These are phyloP conservation scores for Erythrophleum ivorense DNA, from an alignment of 331 rosid genomes.

Conservation along the genomic window DNA sequence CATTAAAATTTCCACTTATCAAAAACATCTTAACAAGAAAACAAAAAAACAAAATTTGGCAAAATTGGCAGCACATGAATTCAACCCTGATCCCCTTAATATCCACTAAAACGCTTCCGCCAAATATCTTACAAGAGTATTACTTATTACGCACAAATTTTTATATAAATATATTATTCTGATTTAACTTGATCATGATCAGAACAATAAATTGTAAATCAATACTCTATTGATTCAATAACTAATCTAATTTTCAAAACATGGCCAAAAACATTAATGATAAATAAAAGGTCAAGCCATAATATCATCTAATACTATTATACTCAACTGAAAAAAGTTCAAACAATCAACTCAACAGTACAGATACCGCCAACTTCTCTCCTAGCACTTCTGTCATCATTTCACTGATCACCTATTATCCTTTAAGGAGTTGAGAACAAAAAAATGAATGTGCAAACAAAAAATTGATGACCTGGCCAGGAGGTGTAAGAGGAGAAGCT, in stretches of 20 bases:
- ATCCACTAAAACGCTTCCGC: too few relatives aligned
- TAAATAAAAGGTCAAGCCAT: not conserved
- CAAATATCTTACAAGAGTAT: too few relatives aligned
- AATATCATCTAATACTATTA: not conserved
- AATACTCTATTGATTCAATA: not conserved
- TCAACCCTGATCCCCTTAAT: too few relatives aligned
- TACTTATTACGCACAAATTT: too few relatives aligned
- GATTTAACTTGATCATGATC: not conserved
- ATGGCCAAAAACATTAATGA: not conserved
- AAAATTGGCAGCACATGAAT: too few relatives aligned
- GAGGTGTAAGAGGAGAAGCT: not conserved
- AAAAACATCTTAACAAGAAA: too few relatives aligned
- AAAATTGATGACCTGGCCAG: conserved; percentile 17
- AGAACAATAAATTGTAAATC: not conserved
- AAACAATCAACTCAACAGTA: conserved; percentile 30
- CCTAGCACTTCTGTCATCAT: conserved; percentile 26
- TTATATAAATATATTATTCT: too few relatives aligned
- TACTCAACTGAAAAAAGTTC: not conserved
- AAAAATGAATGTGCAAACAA: conserved; percentile 10
- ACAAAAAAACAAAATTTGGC: too few relatives aligned
- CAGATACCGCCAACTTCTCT: conserved; percentile 28
- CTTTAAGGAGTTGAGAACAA: conserved; percentile 6
- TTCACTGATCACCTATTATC: conserved; percentile 25
- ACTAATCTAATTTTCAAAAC: not conserved
- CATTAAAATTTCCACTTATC: not conserved